Percentiles rank a stretch among this genome's conserved stretches.
These are phyloP conservation scores for Sporothrix protearum DNA, from an alignment of 2,329 filamentous ascomycete species.

Conservation along the genomic window DNA sequence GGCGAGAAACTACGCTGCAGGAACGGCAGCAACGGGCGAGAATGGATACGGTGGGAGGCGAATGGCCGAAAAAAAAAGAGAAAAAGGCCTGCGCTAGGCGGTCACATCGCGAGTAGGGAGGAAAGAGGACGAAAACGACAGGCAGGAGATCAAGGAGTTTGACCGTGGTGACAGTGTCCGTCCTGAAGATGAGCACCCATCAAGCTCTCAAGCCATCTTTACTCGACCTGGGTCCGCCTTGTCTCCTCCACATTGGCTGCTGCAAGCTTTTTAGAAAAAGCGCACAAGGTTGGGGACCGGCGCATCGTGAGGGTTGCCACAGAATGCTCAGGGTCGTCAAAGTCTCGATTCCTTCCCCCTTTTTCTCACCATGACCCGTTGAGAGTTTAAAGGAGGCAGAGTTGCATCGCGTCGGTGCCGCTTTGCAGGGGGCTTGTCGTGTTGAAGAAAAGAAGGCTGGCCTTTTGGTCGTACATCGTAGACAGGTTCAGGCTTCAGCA, in stretches of 20 bases:
- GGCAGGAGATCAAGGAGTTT: background rate
- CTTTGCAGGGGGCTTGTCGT: background rate
- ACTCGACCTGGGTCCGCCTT: background rate
- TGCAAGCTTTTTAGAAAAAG: conserved; percentile 18
- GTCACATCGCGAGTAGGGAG: background rate
- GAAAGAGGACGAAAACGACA: background rate
- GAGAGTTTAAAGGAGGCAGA: background rate
- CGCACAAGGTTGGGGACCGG: background rate
- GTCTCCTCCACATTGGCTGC: conserved; percentile 13
- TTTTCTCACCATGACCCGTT: background rate
- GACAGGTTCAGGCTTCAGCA: background rate
- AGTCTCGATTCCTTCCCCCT: background rate
- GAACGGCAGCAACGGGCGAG: background rate
- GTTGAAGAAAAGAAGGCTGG: background rate
- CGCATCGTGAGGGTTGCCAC: background rate
- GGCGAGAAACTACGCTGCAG: conserved; percentile 10
- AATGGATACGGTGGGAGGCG: background rate
- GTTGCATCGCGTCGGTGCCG: background rate
- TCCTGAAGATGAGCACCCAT: too few relatives aligned
- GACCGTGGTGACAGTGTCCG: too few relatives aligned
- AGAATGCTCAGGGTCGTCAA: background rate
- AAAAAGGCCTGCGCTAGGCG: background rate
- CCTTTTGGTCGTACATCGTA: background rate
- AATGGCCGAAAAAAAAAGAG: background rate
- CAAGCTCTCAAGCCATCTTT: background rate